Conservation (phyloP, 2,329 filamentous ascomycete genomes). For the Aspergillus sp. region DNA sequence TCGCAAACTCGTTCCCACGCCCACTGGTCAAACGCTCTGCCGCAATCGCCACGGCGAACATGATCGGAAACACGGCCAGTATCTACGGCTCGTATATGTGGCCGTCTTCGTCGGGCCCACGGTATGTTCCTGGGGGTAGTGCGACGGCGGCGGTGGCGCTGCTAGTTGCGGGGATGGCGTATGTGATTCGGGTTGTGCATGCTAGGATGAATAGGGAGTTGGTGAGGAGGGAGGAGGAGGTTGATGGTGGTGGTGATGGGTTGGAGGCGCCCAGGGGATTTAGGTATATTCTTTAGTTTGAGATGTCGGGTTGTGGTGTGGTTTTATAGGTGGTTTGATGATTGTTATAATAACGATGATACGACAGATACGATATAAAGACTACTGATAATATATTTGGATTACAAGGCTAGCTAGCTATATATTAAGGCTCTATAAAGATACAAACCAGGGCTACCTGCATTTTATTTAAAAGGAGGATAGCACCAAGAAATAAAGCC, state of each 20-base stretch:
- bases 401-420: too few relatives aligned
- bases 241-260: neutral
- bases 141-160: constrained; percentile 38
- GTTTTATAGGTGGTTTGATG: too few relatives aligned
- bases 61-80: constrained; percentile 40
- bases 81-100: constrained; percentile 44
- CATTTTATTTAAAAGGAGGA: too few relatives aligned
- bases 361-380: too few relatives aligned
- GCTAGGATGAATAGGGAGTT: constrained; percentile 36
- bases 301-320: too few relatives aligned
- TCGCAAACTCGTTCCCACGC: constrained; percentile 43
- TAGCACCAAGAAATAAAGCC: too few relatives aligned
- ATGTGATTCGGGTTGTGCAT: constrained; percentile 34
- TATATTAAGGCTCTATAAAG: too few relatives aligned
- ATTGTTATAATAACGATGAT: too few relatives aligned
- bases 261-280: constrained; percentile 12
- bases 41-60: constrained; percentile 43
- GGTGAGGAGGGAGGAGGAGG: constrained; percentile 9
- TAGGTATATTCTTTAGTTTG: constrained; percentile 23
- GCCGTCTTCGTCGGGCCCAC: constrained; percentile 34
- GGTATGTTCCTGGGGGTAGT: constrained; percentile 38
- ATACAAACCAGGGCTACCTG: too few relatives aligned
- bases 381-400: too few relatives aligned
- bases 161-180: constrained; percentile 34
- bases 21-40: constrained; percentile 47